Percentiles rank a stretch among this genome's conserved stretches.
phyloP scores from a whole-genome alignment of 805 yeast species.

The Blastobotrys chiropterorum region DNA sequence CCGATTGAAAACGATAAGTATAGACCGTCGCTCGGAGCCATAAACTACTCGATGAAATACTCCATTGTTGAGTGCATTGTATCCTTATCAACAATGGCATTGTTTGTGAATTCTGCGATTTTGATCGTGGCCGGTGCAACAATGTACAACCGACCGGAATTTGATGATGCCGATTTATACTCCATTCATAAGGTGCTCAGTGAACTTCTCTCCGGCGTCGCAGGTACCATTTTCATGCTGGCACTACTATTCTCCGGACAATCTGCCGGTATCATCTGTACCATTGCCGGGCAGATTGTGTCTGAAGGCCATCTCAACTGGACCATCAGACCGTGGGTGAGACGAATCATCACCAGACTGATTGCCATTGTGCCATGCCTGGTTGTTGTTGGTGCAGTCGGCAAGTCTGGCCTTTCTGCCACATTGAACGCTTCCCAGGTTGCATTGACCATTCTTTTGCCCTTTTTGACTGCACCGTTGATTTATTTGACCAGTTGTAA shows the following conservation, averaged over 20 bases:
- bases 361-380: constrained; percentile 81
- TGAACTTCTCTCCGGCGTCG: constrained; percentile 57
- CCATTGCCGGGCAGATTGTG: constrained; percentile 89
- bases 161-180: constrained; percentile 71
- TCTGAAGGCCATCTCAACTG: constrained; percentile 86
- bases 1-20: constrained; percentile 45
- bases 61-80: constrained; percentile 65
- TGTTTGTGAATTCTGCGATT: constrained; percentile 82
- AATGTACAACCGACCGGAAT: constrained; percentile 61
- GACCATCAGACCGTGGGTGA: constrained; percentile 72
- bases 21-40: constrained; percentile 67
- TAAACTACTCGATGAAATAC: constrained; percentile 62
- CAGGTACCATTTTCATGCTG: constrained; percentile 78
- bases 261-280: constrained; percentile 88
- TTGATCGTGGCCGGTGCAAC: constrained; percentile 78
- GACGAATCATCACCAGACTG: constrained; percentile 70
- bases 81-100: constrained; percentile 71
- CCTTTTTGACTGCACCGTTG: constrained; percentile 79
- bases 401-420: constrained; percentile 60
- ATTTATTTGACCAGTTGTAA: constrained; percentile 72
- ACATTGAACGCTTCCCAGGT: constrained; percentile 87
- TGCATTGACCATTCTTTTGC: constrained; percentile 71
- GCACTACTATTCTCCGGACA: constrained; percentile 83
- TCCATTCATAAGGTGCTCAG: constrained; percentile 65
- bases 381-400: constrained; percentile 62